These are phyloP conservation scores for Mycena metata DNA, from an alignment of 768 basidiomycete genomes.

Conservation along the genomic window DNA sequence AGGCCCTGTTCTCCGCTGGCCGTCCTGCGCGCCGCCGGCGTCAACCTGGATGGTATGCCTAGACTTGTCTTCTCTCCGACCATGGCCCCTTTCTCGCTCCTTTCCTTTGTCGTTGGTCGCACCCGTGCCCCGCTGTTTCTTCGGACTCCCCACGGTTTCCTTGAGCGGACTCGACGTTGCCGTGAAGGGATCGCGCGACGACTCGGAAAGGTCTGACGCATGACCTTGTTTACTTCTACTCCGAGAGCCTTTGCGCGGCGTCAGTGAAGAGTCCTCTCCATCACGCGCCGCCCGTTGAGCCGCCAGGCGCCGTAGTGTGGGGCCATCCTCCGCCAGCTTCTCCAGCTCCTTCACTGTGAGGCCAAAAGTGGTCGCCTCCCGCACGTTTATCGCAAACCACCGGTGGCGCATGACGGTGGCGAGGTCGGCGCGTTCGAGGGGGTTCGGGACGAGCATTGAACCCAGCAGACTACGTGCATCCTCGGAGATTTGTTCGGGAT, in stretches of 20 bases:
- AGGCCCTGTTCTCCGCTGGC: conserved; percentile 20
- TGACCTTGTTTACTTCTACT: conserved; percentile 19
- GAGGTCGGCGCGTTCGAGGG: conserved; percentile 81
- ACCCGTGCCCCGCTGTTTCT: conserved; percentile 22
- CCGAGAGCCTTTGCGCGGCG: conserved; percentile 4
- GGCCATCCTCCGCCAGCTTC: conserved; percentile 81
- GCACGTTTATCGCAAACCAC: conserved; percentile 79
- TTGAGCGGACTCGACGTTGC: conserved; percentile 12
- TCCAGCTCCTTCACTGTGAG: conserved; percentile 85
- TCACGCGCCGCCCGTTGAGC: conserved; percentile 51
- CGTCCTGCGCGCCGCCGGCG: conserved; percentile 60
- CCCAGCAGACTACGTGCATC: conserved; percentile 87
- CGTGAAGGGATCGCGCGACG: conserved; percentile 7
- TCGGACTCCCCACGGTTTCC: conserved; percentile 30
- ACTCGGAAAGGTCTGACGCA: not conserved
- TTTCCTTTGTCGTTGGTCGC: conserved; percentile 22
- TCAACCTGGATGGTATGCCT: conserved; percentile 98
- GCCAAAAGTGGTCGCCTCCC: conserved; percentile 65
- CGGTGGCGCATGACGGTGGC: conserved; percentile 86
- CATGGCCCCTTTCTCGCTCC: conserved; percentile 26
- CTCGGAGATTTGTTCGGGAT: conserved; percentile 92
- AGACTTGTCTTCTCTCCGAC: conserved; percentile 48
- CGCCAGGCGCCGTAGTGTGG: conserved; percentile 83
- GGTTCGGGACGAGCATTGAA: conserved; percentile 96
- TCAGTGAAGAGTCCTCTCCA: not conserved